A percentile compares a stretch with the other conserved stretches of the same genome.
Evolutionary conservation across 139 green algal species (phyloP).

Genomic region (Deuterostichococcus epilithicus): DNA sequence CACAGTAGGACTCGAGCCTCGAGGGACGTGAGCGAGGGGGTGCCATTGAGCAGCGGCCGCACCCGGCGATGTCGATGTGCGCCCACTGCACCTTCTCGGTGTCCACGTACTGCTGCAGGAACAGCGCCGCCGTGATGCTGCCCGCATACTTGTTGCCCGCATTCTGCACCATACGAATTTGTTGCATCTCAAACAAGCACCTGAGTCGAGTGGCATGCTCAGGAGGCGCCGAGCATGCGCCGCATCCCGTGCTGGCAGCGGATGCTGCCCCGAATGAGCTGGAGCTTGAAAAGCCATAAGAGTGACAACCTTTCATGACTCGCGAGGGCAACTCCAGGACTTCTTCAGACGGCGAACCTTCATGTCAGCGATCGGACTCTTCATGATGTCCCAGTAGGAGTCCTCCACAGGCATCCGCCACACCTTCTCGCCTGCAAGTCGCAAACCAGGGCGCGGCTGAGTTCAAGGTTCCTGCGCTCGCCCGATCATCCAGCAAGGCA

Average conservation of each 20-base stretch:
- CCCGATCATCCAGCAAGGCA: not conserved
- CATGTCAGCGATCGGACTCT: slow-evolving; percentile 80
- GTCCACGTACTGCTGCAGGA: slow-evolving; percentile 84
- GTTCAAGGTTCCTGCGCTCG: not conserved
- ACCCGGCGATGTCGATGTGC: slow-evolving; percentile 91
- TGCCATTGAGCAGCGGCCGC: not conserved
- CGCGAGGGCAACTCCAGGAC: too few relatives aligned
- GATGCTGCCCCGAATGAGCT: too few relatives aligned
- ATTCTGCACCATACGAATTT: too few relatives aligned
- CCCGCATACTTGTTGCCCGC: slow-evolving; percentile 53
- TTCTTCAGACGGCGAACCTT: slow-evolving; percentile 71
- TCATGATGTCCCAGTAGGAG: slow-evolving; percentile 80
- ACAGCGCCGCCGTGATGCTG: slow-evolving; percentile 91
- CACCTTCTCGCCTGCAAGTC: slow-evolving; percentile 75
- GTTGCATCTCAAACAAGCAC: not conserved
- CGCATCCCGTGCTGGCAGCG: too few relatives aligned
- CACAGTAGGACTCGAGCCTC: too few relatives aligned
- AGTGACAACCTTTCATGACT: too few relatives aligned
- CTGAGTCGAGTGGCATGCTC: too few relatives aligned
- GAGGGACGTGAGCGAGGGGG: too few relatives aligned
- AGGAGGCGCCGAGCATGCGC: too few relatives aligned
- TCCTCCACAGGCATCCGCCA: slow-evolving; percentile 95
- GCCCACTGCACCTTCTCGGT: slow-evolving; percentile 81
- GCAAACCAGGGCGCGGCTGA: not conserved
- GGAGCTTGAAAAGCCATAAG: too few relatives aligned